Base-by-base conservation (phyloP, 208 protist genomes). In the Trypanosoma vivax region DNA sequence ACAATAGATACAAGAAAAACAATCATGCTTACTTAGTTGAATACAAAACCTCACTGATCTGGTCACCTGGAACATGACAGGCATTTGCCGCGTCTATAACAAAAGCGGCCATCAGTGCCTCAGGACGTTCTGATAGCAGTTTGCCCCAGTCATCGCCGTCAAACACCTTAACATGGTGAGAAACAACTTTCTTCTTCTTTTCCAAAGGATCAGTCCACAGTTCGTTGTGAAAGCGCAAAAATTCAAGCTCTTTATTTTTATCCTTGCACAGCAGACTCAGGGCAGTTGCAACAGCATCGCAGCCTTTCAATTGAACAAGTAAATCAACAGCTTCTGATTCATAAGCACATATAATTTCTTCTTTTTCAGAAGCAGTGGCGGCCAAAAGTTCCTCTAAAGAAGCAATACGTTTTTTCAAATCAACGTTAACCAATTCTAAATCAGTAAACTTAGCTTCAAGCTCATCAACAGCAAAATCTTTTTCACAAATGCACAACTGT, bases 51-150 rank as follows among this genome's bases (percentile, higher is more conserved):
- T 70, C 43, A 5, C 5, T 46, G 30, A 86, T 68, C 51, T 82
- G 73, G 34, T 81, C 71, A 13, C 70, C 68, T 25, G 78, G 78
- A 13, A 86, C 78, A 54, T 79, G 73, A 55, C 70, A 80, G 9
- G 78, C 78, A 51, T 79, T 78, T 60, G 61, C 70, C n/a, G 73
- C 59, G 55, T 85, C 78, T 45, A 79, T 74, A 33, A 81, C 63
- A 51, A 85, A 85, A 13, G 73, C 73, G 11, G 65, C 33, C 61
- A 72, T 65, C 23, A 85, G 64, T 24, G 78, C 78, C 43, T 80
- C 64, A 19, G 78, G 73, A 24, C 73, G 50, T n/a, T 80, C 53
- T 51, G 33, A 23, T 19, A 85, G 33, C 29, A 85, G 49, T n/a
- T 59, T 55, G 2, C 54, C 62, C 78, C 78, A 85, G 1, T 28